Evolutionary conservation across 495 filamentous ascomycete genomes (phyloP), one percentile per base, ranked within the genome.

Genomic region (Polyplosphaeria fusca): DNA sequence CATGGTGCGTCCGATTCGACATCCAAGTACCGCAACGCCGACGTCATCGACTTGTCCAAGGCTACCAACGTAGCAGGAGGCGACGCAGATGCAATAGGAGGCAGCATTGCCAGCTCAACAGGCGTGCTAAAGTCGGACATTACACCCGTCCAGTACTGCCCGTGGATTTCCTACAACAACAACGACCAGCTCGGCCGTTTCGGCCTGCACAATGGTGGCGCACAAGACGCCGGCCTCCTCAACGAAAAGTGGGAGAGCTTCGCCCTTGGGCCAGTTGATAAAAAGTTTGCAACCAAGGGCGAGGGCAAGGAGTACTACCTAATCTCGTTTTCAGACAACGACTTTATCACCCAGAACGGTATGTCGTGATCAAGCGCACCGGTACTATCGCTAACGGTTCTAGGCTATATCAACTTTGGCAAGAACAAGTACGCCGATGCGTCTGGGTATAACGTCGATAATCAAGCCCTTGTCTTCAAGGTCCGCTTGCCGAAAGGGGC

Each of bases 171-270:
- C 68, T 87, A 79, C 62, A 93, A 91, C 70, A 72, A 86, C 41
- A 84, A 87, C 50, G 58, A 70, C 12, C 76, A 91, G 72, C 74
- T 91, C 22, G 78, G 75, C 35, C 79, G 80, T 38, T 91, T 91
- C 63, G 79, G 81, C 0, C 61, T 89, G 11, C 84, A 86, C 58
- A 89, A 90, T 60, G 85, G 87, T 1, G 83, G 81, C 0, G 68
- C 66, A 0, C 76, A 81, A 62, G 77, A 85, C 64, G 52, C 60
- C 7, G 57, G 64, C 1, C 67, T 88, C 23, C 68, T 89, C 61
- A 87, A 91, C 67, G 88, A 91, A 76, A 93, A 91, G 67, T 93
- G 87, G 88, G 87, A 93, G 74, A 77, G 78, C 30, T 65, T 93
- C 24, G 79, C 81, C 7, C 65, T 88, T 42, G 75, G 85, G 5